Conservation (phyloP, 768 basidiomycete species). For the Coprinopsis sp. region DNA sequence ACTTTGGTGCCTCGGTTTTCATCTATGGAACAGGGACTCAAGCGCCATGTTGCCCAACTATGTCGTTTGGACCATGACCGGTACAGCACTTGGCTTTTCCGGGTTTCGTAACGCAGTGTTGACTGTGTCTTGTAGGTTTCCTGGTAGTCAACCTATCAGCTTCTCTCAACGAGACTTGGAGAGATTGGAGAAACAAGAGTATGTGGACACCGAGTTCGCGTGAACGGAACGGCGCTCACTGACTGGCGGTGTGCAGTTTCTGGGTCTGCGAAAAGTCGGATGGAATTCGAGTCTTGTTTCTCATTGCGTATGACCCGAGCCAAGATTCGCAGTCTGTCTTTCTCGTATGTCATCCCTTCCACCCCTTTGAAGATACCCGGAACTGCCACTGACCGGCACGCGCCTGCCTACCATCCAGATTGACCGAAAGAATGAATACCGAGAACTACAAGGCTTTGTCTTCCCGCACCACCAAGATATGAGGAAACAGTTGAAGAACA, state of each 20-base stretch:
- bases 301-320: constrained; percentile 59
- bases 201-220: constrained; percentile 22
- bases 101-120: neutral
- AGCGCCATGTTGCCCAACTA: constrained; percentile 53
- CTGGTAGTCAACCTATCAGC: constrained; percentile 94
- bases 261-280: constrained; percentile 99
- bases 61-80: constrained; percentile 63
- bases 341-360: constrained; percentile 51
- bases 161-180: constrained; percentile 68
- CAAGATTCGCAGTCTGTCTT: constrained; percentile 58
- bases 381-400: neutral
- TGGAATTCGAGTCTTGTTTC: constrained; percentile 84
- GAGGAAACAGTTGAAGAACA: constrained; percentile 63
- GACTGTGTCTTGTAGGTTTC: constrained; percentile 57
- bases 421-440: constrained; percentile 90
- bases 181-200: constrained; percentile 84
- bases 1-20: constrained; percentile 47
- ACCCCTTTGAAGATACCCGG: neutral
- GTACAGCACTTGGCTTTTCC: constrained; percentile 31
- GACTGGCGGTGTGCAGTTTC: constrained; percentile 51
- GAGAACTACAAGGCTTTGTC: constrained; percentile 66
- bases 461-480: constrained; percentile 87
- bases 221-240: neutral
- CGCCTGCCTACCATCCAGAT: constrained; percentile 48
- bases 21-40: constrained; percentile 64